Evolutionary conservation across 2,329 filamentous ascomycete species (phyloP).

Genomic region (Scedosporium aurantiacum): DNA sequence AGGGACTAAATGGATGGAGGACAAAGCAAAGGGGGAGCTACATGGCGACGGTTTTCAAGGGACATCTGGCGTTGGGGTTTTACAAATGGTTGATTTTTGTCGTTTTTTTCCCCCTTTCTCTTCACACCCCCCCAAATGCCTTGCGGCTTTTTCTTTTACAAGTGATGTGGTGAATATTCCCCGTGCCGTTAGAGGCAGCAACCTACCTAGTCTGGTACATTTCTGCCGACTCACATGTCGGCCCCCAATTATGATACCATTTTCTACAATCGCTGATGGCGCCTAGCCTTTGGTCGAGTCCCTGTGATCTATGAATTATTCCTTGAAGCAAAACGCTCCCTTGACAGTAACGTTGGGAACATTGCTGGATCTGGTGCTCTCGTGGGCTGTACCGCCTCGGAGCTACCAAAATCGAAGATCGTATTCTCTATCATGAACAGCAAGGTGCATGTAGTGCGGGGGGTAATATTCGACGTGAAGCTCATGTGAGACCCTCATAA

Average conservation of each 20-base stretch:
- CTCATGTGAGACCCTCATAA: not conserved
- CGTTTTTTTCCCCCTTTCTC: not conserved
- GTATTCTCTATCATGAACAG: not conserved
- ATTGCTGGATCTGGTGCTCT: too few species aligned
- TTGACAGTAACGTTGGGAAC: not conserved
- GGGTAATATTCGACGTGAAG: not conserved
- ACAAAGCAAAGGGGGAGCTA: not conserved
- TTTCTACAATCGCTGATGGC: not conserved
- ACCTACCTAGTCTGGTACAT: not conserved
- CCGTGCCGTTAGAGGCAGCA: conserved; percentile 6
- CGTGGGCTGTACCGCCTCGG: not conserved
- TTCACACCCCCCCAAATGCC: not conserved
- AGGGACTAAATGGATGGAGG: not conserved
- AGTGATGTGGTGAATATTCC: conserved; percentile 3
- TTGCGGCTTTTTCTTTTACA: not conserved
- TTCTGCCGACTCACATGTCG: not conserved
- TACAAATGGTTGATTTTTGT: not conserved
- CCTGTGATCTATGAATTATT: not conserved
- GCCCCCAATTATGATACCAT: conserved; percentile 1
- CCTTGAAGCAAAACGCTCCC: not conserved
- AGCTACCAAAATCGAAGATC: not conserved
- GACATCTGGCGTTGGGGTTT: not conserved
- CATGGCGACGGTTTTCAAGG: not conserved
- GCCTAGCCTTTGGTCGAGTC: not conserved
- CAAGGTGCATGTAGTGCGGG: not conserved